Conservation (phyloP, 2,329 filamentous ascomycete genomes). For the Tolypocladium sp. region DNA sequence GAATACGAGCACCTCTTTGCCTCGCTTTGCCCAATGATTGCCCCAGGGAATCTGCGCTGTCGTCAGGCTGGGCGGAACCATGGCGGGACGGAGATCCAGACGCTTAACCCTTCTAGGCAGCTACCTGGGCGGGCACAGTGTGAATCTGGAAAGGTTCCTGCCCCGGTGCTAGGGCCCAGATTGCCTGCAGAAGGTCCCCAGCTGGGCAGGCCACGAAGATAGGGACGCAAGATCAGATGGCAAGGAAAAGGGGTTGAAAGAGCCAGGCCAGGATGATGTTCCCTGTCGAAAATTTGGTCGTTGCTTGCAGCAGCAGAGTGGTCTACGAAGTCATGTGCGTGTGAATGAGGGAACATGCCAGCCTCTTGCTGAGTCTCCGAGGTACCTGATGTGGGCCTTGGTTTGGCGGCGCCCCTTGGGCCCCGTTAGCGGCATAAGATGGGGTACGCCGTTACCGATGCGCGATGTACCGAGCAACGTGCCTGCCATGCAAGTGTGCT, state of each 20-base stretch:
- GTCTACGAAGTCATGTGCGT: too few species aligned
- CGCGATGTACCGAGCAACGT: neutral
- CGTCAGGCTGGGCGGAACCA: neutral
- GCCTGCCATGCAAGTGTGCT: neutral
- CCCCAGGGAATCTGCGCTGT: neutral
- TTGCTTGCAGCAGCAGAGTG: neutral
- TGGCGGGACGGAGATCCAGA: neutral
- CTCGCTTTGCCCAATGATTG: neutral
- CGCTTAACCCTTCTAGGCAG: conserved; percentile 3
- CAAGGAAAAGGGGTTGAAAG: neutral
- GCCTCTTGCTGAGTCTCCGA: neutral
- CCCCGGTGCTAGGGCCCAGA: too few species aligned
- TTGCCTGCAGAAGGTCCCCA: neutral
- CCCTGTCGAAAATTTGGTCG: neutral
- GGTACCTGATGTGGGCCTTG: neutral
- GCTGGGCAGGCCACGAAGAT: neutral
- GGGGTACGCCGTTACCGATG: neutral
- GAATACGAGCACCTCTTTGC: neutral
- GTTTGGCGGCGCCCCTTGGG: neutral
- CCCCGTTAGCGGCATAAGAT: neutral
- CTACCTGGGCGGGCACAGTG: conserved; percentile 2
- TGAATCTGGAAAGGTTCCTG: neutral
- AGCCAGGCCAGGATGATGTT: too few species aligned
- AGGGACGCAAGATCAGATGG: neutral
- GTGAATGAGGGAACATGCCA: neutral